Evolutionary conservation across 2,329 filamentous ascomycete species (phyloP).

Genomic region (Metarhizium anisopliae): DNA sequence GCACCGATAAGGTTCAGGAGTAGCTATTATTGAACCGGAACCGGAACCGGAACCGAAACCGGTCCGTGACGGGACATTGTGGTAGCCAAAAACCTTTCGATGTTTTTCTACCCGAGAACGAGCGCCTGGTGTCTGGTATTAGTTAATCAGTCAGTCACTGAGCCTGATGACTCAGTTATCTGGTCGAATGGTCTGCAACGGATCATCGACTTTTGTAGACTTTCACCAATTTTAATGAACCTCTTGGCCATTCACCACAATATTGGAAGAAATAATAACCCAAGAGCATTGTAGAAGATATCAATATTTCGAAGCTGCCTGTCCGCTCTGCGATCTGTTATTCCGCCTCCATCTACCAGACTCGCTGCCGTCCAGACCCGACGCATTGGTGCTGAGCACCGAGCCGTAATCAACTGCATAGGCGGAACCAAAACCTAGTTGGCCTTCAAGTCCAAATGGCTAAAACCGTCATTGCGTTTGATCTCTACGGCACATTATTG

Average conservation of each 20-base stretch:
- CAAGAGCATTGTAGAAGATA: neutral
- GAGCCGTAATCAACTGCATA: neutral
- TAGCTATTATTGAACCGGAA: too few species aligned
- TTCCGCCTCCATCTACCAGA: too few species aligned
- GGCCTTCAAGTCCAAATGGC: conserved; percentile 11
- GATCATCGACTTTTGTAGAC: neutral
- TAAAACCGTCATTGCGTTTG: conserved; percentile 54
- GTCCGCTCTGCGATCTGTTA: neutral
- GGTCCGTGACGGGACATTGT: too few species aligned
- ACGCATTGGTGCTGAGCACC: neutral
- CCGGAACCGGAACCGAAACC: too few species aligned
- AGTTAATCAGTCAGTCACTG: too few species aligned
- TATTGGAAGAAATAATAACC: neutral
- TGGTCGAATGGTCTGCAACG: neutral
- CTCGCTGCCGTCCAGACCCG: too few species aligned
- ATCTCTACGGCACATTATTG: conserved; percentile 66
- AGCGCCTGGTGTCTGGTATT: too few species aligned
- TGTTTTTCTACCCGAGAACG: too few species aligned
- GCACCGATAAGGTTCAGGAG: too few species aligned
- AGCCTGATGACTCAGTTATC: too few species aligned
- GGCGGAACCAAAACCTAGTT: neutral
- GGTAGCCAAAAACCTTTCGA: too few species aligned
- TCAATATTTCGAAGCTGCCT: neutral
- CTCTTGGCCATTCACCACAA: neutral
- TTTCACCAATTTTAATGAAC: too few species aligned